Percentiles rank a stretch among this genome's conserved stretches.
phyloP scores from a whole-genome alignment of 495 filamentous ascomycete genomes.

The Penicillium nucicola region DNA sequence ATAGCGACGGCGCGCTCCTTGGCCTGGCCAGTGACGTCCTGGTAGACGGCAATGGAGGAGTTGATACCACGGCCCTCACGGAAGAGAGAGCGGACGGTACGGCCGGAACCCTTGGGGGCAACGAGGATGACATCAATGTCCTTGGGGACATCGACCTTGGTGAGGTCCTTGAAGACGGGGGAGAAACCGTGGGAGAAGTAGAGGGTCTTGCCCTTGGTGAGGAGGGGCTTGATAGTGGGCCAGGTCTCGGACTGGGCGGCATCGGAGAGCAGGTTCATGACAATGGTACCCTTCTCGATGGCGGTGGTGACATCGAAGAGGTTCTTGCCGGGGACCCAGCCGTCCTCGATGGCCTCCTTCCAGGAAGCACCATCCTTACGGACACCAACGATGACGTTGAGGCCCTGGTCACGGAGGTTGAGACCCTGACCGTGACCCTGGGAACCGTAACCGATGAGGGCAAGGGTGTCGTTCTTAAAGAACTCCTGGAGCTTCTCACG shows the following conservation, averaged over 20 bases:
- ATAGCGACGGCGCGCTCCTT: slow-evolving; percentile 98
- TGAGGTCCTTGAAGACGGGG: slow-evolving; percentile 98
- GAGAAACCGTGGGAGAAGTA: slow-evolving; percentile 99
- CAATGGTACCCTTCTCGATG: slow-evolving; percentile 85
- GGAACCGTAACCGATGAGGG: slow-evolving; percentile 98
- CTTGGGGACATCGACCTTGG: slow-evolving; percentile 93
- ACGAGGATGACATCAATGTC: slow-evolving; percentile 99
- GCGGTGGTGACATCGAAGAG: slow-evolving; percentile 96
- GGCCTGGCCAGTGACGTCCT: slow-evolving; percentile 96
- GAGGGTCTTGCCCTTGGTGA: slow-evolving; percentile 99
- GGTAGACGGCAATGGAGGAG: slow-evolving; percentile 97
- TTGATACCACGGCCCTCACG: slow-evolving; percentile 98
- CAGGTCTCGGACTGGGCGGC: slow-evolving; percentile 98
- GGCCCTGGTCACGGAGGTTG: slow-evolving; percentile 97
- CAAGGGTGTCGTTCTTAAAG: slow-evolving; percentile 99
- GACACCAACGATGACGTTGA: slow-evolving; percentile 98
- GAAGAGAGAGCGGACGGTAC: slow-evolving; percentile 97
- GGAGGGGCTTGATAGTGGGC: slow-evolving; percentile 94
- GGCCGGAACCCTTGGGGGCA: slow-evolving; percentile 97
- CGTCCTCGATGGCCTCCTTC: slow-evolving; percentile 95
- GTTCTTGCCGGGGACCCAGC: slow-evolving; percentile 97
- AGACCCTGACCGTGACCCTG: slow-evolving; percentile 98
- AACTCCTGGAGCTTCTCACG: slow-evolving; percentile 97
- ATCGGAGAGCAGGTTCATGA: slow-evolving; percentile 99
- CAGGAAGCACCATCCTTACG: slow-evolving; percentile 97